Evolutionary conservation across 2,329 filamentous ascomycete genomes (phyloP).

Genomic region (Fusarium palustre): DNA sequence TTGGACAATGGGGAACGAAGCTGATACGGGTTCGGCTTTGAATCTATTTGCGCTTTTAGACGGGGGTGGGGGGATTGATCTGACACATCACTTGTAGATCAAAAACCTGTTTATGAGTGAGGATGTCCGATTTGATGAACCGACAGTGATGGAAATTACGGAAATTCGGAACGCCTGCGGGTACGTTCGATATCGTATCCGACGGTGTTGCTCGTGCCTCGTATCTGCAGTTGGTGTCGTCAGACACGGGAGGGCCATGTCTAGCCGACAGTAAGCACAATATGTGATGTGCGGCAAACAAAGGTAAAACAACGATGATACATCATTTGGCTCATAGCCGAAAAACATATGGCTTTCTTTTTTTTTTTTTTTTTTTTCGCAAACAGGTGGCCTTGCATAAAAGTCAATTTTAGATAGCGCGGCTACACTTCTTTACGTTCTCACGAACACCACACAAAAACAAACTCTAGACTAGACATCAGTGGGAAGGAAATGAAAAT

Average conservation of each 20-base stretch:
- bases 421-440: accelerated
- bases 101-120: background rate
- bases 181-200: background rate
- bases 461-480: background rate
- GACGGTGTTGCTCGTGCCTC: background rate
- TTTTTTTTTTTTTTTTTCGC: background rate
- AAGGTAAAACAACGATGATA: slow-evolving; percentile 2
- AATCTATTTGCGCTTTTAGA: slow-evolving; percentile 66
- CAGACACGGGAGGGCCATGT: slow-evolving; percentile 5
- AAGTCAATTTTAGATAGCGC: background rate
- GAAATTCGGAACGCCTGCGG: background rate
- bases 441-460: background rate
- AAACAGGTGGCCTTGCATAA: background rate
- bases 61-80: slow-evolving; percentile 64
- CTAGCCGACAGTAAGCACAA: slow-evolving; percentile 7
- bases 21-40: slow-evolving; percentile 58
- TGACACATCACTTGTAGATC: slow-evolving; percentile 56
- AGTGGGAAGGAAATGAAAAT: background rate
- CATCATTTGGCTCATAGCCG: background rate
- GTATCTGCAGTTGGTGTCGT: background rate
- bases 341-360: background rate
- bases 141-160: background rate
- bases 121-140: background rate
- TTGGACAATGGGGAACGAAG: slow-evolving; percentile 55
- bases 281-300: background rate